Conservation (phyloP, 2,329 filamentous ascomycete genomes). For the Aspergillus piperis region DNA sequence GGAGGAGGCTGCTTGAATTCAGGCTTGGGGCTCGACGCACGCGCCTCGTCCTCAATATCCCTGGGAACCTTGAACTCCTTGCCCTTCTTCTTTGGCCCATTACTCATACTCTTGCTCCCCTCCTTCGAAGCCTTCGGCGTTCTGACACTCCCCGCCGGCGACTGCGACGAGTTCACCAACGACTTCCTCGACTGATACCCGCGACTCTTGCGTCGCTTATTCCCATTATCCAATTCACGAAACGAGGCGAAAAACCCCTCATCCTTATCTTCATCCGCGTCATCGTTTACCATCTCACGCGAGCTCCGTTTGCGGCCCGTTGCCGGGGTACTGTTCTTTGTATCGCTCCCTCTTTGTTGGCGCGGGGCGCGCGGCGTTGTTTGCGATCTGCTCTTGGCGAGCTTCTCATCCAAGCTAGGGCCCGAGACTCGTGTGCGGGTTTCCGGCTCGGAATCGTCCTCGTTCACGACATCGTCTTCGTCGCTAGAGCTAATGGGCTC, state of each 20-base stretch:
- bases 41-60: slow-evolving; percentile 23
- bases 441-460: slow-evolving; percentile 9
- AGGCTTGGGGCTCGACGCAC: slow-evolving; percentile 8
- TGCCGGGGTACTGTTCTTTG: slow-evolving; percentile 10
- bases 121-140: slow-evolving; percentile 10
- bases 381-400: slow-evolving; percentile 12
- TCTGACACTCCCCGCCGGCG: slow-evolving; percentile 12
- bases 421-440: slow-evolving; percentile 1
- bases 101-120: slow-evolving; percentile 10
- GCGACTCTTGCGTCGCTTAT: slow-evolving; percentile 16
- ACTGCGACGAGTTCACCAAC: slow-evolving; percentile 11
- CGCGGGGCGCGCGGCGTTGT: slow-evolving; percentile 1
- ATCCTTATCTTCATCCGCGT: slow-evolving; percentile 5
- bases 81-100: slow-evolving; percentile 6
- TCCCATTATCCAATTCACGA: slow-evolving; percentile 12
- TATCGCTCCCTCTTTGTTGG: slow-evolving; percentile 1
- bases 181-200: slow-evolving; percentile 24
- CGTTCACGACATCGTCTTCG: slow-evolving; percentile 26
- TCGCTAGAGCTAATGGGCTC: slow-evolving; percentile 39
- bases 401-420: slow-evolving; percentile 27
- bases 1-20: slow-evolving; percentile 31
- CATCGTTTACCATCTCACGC: slow-evolving; percentile 7
- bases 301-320: slow-evolving; percentile 17
- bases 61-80: slow-evolving; percentile 28
- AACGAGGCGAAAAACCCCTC: slow-evolving; percentile 9